phyloP scores from a whole-genome alignment of 2,329 filamentous ascomycete species.

The Colletotrichum sp. region DNA sequence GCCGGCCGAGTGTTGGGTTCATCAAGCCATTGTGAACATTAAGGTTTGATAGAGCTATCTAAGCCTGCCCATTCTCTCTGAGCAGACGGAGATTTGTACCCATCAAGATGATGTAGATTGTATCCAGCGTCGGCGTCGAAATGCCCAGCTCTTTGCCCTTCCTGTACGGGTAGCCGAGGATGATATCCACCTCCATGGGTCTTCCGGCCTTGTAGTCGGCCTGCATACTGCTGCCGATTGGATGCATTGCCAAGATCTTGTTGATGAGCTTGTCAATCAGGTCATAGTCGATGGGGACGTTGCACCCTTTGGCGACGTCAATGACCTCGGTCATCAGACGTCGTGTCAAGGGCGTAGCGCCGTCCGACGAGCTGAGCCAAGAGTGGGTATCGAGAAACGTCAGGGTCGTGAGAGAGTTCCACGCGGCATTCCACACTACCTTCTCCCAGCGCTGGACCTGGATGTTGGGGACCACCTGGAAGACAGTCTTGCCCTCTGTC shows the following conservation, averaged over 20 bases:
- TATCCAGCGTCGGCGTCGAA: slow-evolving; percentile 56
- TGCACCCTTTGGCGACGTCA: slow-evolving; percentile 61
- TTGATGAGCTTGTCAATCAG: slow-evolving; percentile 51
- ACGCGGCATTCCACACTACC: slow-evolving; percentile 64
- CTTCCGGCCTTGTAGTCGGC: slow-evolving; percentile 61
- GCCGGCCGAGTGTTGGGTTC: background rate
- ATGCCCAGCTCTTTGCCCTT: slow-evolving; percentile 60
- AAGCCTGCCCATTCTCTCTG: background rate
- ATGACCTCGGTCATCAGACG: slow-evolving; percentile 59
- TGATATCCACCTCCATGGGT: slow-evolving; percentile 67
- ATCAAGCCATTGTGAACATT: background rate
- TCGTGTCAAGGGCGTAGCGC: slow-evolving; percentile 53
- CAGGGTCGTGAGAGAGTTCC: slow-evolving; percentile 66
- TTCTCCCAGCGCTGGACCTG: slow-evolving; percentile 66
- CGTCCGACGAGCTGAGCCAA: slow-evolving; percentile 49
- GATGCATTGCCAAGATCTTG: slow-evolving; percentile 50
- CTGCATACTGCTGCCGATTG: slow-evolving; percentile 58
- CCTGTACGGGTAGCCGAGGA: slow-evolving; percentile 63
- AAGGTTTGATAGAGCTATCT: background rate
- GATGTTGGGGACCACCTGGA: slow-evolving; percentile 56
- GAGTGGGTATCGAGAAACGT: slow-evolving; percentile 57
- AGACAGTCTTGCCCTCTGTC: slow-evolving; percentile 45
- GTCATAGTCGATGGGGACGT: slow-evolving; percentile 48
- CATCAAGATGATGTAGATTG: slow-evolving; percentile 38
- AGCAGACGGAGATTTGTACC: slow-evolving; percentile 30